Percentiles rank a stretch among this genome's conserved stretches.
phyloP scores from a whole-genome alignment of 257 asterid species.

The Lithospermum erythrorhizon region DNA sequence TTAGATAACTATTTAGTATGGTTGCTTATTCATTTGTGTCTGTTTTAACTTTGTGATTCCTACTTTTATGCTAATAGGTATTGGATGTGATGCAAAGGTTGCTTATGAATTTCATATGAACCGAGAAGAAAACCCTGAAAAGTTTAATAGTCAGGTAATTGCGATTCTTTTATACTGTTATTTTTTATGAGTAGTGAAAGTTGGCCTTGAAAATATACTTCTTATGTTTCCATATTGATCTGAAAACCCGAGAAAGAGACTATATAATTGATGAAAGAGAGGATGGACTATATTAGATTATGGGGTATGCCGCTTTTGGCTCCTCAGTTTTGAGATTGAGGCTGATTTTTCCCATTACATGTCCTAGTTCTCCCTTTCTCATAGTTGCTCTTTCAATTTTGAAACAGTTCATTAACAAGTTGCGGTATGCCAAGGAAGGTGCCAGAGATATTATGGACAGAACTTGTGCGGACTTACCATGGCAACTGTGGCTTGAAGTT shows the following conservation, averaged over 20 bases:
- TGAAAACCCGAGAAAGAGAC: background rate
- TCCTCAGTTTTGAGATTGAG: background rate
- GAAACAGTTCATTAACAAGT: slow-evolving; percentile 66
- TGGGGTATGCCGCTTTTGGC: background rate
- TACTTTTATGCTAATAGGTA: slow-evolving; percentile 34
- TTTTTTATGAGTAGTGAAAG: background rate
- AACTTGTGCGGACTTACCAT: slow-evolving; percentile 86
- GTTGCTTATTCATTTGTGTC: background rate
- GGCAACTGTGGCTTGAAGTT: slow-evolving; percentile 93
- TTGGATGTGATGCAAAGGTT: slow-evolving; percentile 88
- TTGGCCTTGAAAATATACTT: background rate
- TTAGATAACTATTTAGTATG: background rate
- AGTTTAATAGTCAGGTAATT: slow-evolving; percentile 60
- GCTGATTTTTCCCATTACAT: background rate
- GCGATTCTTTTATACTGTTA: background rate
- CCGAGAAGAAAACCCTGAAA: slow-evolving; percentile 73
- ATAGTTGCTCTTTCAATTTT: slow-evolving; percentile 21
- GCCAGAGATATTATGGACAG: slow-evolving; percentile 84
- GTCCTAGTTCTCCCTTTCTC: slow-evolving; percentile 10
- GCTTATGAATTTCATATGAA: slow-evolving; percentile 72
- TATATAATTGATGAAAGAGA: background rate
- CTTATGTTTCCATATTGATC: background rate
- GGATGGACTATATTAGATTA: background rate
- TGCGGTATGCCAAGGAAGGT: slow-evolving; percentile 84
- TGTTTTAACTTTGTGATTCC: slow-evolving; percentile 8